Conservation (phyloP, 495 filamentous ascomycete species). For the Xanthoparmelia taractica region DNA sequence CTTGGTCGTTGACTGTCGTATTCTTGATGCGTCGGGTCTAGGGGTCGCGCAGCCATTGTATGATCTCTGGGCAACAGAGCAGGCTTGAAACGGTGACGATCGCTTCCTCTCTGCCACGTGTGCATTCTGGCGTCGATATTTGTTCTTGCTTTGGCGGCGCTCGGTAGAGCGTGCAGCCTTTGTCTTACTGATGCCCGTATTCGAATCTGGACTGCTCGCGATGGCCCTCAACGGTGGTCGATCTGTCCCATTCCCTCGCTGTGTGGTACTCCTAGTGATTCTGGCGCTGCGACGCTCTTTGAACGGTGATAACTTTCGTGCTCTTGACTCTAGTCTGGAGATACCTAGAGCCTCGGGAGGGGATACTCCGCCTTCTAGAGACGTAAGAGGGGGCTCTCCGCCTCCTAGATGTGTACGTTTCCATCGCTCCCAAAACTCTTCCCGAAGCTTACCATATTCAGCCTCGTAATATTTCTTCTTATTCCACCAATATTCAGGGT, state of each 20-base stretch:
- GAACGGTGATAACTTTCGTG: neutral
- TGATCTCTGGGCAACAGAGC: neutral
- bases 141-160: slow-evolving; percentile 1
- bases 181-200: neutral
- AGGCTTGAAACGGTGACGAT: neutral
- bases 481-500: slow-evolving; percentile 1
- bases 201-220: neutral
- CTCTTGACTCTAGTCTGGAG: slow-evolving; percentile 1
- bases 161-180: neutral
- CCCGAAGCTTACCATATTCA: neutral
- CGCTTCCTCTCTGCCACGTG: neutral
- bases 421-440: slow-evolving; percentile 2
- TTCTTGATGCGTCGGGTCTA: neutral
- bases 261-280: neutral
- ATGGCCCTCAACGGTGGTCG: neutral
- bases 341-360: neutral
- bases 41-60: neutral
- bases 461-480: slow-evolving; percentile 1
- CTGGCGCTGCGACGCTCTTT: neutral
- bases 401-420: neutral
- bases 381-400: neutral
- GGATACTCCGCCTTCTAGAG: neutral
- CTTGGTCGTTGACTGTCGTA: neutral
- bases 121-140: neutral
- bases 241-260: neutral